Conservation (phyloP, 2,329 filamentous ascomycete species). For the Zymoseptoria tritici region DNA sequence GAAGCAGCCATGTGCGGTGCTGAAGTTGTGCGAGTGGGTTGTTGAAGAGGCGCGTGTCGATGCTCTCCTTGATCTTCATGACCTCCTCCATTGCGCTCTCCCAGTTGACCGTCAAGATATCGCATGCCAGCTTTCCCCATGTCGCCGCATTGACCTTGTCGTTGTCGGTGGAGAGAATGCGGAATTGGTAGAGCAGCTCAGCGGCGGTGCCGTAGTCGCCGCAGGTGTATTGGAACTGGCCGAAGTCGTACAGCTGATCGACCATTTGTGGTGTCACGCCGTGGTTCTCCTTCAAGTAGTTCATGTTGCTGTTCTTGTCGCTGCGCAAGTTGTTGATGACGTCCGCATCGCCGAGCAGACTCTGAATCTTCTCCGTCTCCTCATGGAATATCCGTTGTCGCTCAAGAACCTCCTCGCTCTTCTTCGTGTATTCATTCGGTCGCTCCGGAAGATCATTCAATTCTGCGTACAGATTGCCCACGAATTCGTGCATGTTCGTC, state of each 20-base stretch:
- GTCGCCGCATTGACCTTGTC: constrained; percentile 94
- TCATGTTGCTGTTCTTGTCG: constrained; percentile 98
- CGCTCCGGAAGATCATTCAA: constrained; percentile 71
- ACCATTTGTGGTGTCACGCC: constrained; percentile 93
- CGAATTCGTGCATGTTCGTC: constrained; percentile 99
- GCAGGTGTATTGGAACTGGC: constrained; percentile 96
- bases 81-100: constrained; percentile 87
- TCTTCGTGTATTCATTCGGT: constrained; percentile 78
- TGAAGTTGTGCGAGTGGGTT: constrained; percentile 92
- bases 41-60: constrained; percentile 92
- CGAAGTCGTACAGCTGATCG: constrained; percentile 88
- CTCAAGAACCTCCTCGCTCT: constrained; percentile 80
- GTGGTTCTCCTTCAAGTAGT: constrained; percentile 94
- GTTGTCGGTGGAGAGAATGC: constrained; percentile 94
- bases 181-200: constrained; percentile 94
- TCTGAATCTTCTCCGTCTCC: constrained; percentile 80
- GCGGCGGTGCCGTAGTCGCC: constrained; percentile 86
- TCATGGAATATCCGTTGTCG: constrained; percentile 77
- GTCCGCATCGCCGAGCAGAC: constrained; percentile 77
- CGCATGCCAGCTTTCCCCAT: constrained; percentile 95
- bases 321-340: constrained; percentile 85
- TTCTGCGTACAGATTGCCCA: constrained; percentile 84
- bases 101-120: constrained; percentile 94
- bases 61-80: constrained; percentile 80
- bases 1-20: constrained; percentile 93